Evolutionary conservation across 352 stramenopile species (phyloP).

Genomic region (Phytophthora constricta): DNA sequence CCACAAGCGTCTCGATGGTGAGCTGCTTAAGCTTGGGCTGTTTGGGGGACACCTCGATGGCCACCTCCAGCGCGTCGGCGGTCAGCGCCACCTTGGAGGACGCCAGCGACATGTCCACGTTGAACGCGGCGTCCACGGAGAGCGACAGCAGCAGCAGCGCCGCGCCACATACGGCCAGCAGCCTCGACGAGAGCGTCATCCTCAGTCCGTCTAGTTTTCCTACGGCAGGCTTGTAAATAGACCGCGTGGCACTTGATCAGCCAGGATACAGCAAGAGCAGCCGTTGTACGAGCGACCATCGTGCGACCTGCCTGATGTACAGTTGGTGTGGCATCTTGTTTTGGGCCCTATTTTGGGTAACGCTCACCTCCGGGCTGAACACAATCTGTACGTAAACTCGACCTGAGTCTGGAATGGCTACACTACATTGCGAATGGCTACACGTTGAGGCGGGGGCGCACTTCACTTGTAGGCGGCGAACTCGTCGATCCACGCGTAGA

Average conservation of each 20-base stretch:
- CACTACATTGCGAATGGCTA: too few species aligned
- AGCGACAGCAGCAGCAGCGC: conserved; percentile 36
- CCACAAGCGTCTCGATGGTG: conserved; percentile 72
- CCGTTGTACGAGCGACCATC: too few species aligned
- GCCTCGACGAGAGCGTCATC: conserved; percentile 30
- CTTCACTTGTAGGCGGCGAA: conserved; percentile 50
- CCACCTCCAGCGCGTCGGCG: conserved; percentile 50
- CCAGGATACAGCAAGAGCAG: conserved; percentile 19
- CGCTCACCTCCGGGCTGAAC: too few species aligned
- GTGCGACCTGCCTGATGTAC: too few species aligned
- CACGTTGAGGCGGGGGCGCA: conserved; percentile 10
- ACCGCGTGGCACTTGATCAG: conserved; percentile 30
- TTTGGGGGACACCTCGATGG: conserved; percentile 59
- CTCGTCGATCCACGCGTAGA: conserved; percentile 86
- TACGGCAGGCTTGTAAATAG: conserved; percentile 17
- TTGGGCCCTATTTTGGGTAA: too few species aligned
- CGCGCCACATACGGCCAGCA: conserved; percentile 33
- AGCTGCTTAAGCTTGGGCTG: conserved; percentile 63
- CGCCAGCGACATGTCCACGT: conserved; percentile 50
- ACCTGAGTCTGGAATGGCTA: conserved; percentile 1
- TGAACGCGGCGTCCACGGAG: conserved; percentile 35
- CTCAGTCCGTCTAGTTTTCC: conserved; percentile 19
- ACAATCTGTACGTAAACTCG: too few species aligned
- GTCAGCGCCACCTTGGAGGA: conserved; percentile 59
- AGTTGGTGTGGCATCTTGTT: too few species aligned